These are phyloP conservation scores for Botrytis aclada DNA, from an alignment of 2,329 filamentous ascomycete species.

Conservation along the genomic window DNA sequence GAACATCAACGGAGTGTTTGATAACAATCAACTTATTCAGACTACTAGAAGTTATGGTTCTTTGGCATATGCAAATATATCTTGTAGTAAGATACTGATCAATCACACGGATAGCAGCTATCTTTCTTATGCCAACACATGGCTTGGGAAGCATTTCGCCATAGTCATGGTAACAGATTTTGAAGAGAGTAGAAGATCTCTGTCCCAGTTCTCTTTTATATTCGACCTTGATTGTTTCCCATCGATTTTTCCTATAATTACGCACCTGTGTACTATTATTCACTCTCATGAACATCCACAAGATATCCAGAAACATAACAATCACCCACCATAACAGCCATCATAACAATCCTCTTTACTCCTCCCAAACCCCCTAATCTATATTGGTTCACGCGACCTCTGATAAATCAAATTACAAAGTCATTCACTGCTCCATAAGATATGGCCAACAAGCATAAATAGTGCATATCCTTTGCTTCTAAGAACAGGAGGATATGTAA, in stretches of 20 bases:
- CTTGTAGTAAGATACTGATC: accelerated
- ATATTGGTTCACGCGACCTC: not conserved
- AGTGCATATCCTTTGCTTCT: not conserved
- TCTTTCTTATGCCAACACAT: not conserved
- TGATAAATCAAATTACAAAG: accelerated
- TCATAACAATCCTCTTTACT: not conserved
- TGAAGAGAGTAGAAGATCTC: not conserved
- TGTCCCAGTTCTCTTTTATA: not conserved
- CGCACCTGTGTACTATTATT: not conserved
- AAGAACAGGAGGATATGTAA: not conserved
- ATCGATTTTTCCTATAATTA: too few species aligned
- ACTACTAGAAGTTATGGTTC: not conserved
- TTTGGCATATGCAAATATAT: not conserved
- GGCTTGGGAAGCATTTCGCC: too few species aligned
- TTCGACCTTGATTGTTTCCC: too few species aligned
- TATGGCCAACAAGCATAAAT: not conserved
- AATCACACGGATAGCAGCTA: not conserved
- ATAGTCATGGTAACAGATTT: not conserved
- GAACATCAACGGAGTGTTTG: not conserved
- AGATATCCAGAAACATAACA: not conserved
- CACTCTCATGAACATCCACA: not conserved
- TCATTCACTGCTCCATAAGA: not conserved
- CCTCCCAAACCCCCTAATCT: not conserved
- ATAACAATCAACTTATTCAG: not conserved
- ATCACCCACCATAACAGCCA: not conserved